Conservation (phyloP, 2,329 filamentous ascomycete species). For the Hypoxylon sp. region DNA sequence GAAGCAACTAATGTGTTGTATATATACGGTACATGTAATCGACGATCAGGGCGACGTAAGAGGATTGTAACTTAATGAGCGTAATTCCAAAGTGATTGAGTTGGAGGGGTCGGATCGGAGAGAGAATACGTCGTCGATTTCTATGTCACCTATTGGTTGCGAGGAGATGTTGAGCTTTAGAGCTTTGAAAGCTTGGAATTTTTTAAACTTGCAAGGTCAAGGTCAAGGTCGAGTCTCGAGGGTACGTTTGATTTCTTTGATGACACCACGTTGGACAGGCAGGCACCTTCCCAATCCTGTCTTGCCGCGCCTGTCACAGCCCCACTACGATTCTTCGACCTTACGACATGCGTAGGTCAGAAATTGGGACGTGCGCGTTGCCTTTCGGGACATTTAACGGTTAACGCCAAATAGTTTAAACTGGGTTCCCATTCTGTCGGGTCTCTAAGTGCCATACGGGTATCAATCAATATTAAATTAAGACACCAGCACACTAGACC, state of each 20-base stretch:
- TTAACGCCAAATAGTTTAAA: conserved; percentile 26
- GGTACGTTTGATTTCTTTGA: conserved; percentile 27
- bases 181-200: conserved; percentile 5
- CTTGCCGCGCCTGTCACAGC: conserved; percentile 32
- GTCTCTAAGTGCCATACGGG: conserved; percentile 9
- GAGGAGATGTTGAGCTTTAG: conserved; percentile 19
- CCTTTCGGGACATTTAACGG: conserved; percentile 30
- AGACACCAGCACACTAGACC: background rate
- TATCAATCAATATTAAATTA: conserved; percentile 18
- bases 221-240: conserved; percentile 19
- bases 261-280: conserved; percentile 29
- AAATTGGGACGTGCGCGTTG: conserved; percentile 28
- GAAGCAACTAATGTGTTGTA: conserved; percentile 31
- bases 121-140: conserved; percentile 19
- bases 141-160: conserved; percentile 38
- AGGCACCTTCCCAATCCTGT: conserved; percentile 25
- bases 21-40: conserved; percentile 43
- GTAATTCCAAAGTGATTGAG: conserved; percentile 26
- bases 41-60: conserved; percentile 36
- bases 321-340: conserved; percentile 35
- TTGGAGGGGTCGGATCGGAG: conserved; percentile 26
- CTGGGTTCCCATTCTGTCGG: conserved; percentile 31
- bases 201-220: conserved; percentile 22
- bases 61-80: conserved; percentile 24
- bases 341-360: conserved; percentile 13